Evolutionary conservation across 495 filamentous ascomycete genomes (phyloP), one percentile per base, ranked within the genome.

Genomic region (Penicillium roqueforti): DNA sequence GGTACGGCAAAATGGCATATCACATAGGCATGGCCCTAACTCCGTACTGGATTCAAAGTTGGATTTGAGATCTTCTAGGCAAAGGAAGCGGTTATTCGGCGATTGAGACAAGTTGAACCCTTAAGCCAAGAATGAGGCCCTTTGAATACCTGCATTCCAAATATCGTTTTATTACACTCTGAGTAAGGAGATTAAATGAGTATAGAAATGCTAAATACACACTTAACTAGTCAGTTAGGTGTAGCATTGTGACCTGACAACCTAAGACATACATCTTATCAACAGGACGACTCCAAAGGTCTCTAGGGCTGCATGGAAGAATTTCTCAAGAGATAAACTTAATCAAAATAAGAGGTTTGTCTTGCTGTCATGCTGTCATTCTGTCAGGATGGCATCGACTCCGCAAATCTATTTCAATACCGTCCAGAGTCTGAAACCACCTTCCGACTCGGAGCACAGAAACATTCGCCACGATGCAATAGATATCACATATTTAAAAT

Each of bases 401-500:
- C 38, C 29, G 13, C 44, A 44, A 50, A 50, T 38, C 44, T 16
- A 47, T 41, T 32, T 40, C 42, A 16, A 62, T 45, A 13, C 20
- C 19, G 31, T 25, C 58, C 47, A 47, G 9, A 10, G 18, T 46
- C 37, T 48, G 50, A 62, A 52, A 62, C 59, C 29, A 55, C 36
- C 16, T 29, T 38, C 52, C 49, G 44, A 52, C 26, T 48, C 47
- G 39, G 43, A 59, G 40, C 38, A 20, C 28, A 19, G 22, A 9
- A 23, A 31, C 29, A 38, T 22, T 44, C 37, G 50, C 26, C 20
- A 45, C 40, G 31, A 43, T 37, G 28, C 42, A 36, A 36, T 55
- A 53, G 14, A 40, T 45, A n/a, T 26, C 23, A 48, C 31, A 48
- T 11, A 46, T 62, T 59, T 19, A 16, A 45, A 60, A 66, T 36